Evolutionary conservation across 176 grass and related monocot species (phyloP).

Genomic region (Panicum miliaceum): DNA sequence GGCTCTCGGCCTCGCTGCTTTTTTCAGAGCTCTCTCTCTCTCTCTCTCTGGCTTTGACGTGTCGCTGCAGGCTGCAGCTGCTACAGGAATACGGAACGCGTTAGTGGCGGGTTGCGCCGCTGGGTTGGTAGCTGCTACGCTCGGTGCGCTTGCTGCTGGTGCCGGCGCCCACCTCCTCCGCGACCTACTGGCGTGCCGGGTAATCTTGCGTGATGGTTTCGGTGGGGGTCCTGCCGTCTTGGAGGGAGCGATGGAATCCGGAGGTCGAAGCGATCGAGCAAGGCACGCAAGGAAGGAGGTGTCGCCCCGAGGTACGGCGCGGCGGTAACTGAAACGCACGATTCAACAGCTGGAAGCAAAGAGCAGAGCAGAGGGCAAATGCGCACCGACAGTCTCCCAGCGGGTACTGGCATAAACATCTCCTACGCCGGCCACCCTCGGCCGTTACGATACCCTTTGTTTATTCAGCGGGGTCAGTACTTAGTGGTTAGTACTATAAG

Average conservation of each 20-base stretch:
- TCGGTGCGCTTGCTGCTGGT: too few relatives aligned
- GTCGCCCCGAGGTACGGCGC: background rate
- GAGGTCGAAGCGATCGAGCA: too few relatives aligned
- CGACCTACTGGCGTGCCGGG: too few relatives aligned
- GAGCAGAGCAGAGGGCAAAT: background rate
- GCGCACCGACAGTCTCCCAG: background rate
- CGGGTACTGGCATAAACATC: background rate
- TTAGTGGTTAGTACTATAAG: background rate
- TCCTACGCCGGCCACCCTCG: background rate
- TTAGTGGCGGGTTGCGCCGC: background rate
- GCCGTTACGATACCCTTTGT: background rate
- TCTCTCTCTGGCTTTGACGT: background rate
- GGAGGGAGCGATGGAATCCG: too few relatives aligned
- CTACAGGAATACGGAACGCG: background rate
- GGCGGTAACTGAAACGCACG: background rate
- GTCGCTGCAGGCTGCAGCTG: background rate
- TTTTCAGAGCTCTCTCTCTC: background rate
- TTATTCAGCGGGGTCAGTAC: background rate
- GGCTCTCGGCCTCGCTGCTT: background rate
- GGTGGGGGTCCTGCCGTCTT: too few relatives aligned
- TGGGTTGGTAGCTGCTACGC: too few relatives aligned
- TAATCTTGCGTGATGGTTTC: too few relatives aligned
- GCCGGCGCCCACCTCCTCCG: too few relatives aligned
- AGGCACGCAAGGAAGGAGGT: too few relatives aligned
- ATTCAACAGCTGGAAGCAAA: conserved; percentile 1